These are phyloP conservation scores for Platanus orientalis DNA, from an alignment of 164 flowering plant species.

Conservation along the genomic window DNA sequence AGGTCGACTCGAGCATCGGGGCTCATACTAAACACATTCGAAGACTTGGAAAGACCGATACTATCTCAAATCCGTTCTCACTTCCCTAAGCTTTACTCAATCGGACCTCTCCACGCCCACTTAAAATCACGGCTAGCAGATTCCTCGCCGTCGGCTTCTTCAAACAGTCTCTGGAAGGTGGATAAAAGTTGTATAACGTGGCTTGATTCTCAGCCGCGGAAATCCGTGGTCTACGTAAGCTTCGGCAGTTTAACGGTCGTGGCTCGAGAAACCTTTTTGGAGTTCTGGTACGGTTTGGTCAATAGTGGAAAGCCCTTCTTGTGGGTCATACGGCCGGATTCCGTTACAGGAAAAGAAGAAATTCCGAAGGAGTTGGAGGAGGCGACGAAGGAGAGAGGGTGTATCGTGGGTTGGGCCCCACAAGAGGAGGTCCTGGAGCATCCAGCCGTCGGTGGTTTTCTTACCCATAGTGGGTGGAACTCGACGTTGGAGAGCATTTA, in stretches of 20 bases:
- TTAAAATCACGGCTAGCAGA: slow-evolving; percentile 5
- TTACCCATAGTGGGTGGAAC: slow-evolving; percentile 52
- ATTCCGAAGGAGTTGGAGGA: slow-evolving; percentile 17
- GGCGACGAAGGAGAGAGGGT: slow-evolving; percentile 27
- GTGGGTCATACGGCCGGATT: slow-evolving; percentile 45
- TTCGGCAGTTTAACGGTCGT: slow-evolving; percentile 40
- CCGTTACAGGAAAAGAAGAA: slow-evolving; percentile 11
- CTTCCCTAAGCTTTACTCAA: slow-evolving; percentile 27
- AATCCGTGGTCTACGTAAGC: slow-evolving; percentile 58
- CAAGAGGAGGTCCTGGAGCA: slow-evolving; percentile 42
- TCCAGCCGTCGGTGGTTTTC: slow-evolving; percentile 38
- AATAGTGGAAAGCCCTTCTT: slow-evolving; percentile 35
- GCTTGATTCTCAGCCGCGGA: slow-evolving; percentile 36
- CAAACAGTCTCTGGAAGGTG: slow-evolving; percentile 28
- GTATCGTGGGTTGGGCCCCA: slow-evolving; percentile 32
- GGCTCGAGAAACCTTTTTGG: slow-evolving; percentile 25
- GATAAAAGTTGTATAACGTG: slow-evolving; percentile 47
- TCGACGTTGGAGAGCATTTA: slow-evolving; percentile 38
- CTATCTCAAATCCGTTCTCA: slow-evolving; percentile 20
- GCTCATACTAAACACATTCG: slow-evolving; percentile 41
- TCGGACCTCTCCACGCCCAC: slow-evolving; percentile 46
- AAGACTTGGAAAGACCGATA: slow-evolving; percentile 33
- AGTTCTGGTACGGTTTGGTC: slow-evolving; percentile 50
- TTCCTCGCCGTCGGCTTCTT: not conserved
- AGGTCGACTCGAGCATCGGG: slow-evolving; percentile 14